Evolutionary conservation across 2,329 filamentous ascomycete genomes (phyloP), one percentile per base, ranked within the genome.

Genomic region (Aphanocladium album): DNA sequence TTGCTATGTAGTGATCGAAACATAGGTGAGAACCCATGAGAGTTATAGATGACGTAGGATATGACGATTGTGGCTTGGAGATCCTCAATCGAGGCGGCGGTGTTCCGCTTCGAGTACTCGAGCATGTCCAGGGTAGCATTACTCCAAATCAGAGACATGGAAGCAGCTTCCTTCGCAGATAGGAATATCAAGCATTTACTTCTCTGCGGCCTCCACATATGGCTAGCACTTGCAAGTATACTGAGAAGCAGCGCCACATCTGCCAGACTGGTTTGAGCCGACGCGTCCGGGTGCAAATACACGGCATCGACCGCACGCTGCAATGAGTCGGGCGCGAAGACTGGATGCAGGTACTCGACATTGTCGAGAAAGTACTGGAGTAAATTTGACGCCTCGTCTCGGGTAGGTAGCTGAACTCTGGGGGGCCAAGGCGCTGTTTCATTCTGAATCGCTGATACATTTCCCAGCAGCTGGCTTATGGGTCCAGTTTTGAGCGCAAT

Each of bases 191-290:
- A 43, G 23, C 37, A 54, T 30, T 43, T 54, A 23, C 37, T 54
- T 43, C 37, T 43, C 16, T 45, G 52, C 14, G 52, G 52, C 30
- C 37, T 43, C 52, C 52, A 54, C 8, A 54, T 21, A 43, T 54
- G 52, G 16, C 52, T 54, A 35, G 52, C 52, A 54, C 52, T 54
- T 2, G 52, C 52, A 43, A 54, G 37, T 30, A 54, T 30, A 35
- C 52, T 54, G 14, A 54, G 37, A 3, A 54, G 37, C 9, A 54
- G 37, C 9, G 52, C 37, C n/a, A 54, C 27, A 14, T 54, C 37
- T 41, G 35, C 52, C 21, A 43, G 21, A 8, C 43, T 54, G 35
- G 21, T 39, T 25, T 54, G 52, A 43, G 12, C 3, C 4, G 21
- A 21, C 27, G 21, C 27, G 19, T 54, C 37, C 11, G 21, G 52